Conservation (phyloP, 176 grass and related monocot genomes). For the Lolium perenne region DNA sequence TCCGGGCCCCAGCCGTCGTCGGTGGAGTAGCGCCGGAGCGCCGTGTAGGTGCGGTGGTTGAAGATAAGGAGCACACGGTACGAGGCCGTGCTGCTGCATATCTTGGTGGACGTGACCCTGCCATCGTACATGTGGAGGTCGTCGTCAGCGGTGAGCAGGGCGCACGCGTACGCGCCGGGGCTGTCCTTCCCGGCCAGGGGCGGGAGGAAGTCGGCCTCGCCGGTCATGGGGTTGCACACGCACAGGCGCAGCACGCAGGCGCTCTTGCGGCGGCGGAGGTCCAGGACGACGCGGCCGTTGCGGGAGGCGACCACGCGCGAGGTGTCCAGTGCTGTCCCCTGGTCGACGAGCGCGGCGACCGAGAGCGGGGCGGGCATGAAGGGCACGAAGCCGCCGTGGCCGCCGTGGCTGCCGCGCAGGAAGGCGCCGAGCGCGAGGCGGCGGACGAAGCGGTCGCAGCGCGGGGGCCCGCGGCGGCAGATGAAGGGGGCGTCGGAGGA, state of each 20-base stretch:
- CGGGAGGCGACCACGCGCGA: conserved; percentile 40
- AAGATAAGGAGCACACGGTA: conserved; percentile 38
- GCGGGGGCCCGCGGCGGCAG: conserved; percentile 11
- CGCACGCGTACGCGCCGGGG: conserved; percentile 34
- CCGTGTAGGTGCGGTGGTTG: conserved; percentile 32
- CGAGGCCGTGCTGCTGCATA: not conserved
- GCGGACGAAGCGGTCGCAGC: conserved; percentile 22
- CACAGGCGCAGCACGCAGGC: not conserved
- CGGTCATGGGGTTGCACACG: conserved; percentile 29
- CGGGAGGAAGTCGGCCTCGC: conserved; percentile 31
- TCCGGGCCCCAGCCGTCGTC: conserved; percentile 12
- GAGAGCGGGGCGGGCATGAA: not conserved
- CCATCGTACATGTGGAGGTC: conserved; percentile 4
- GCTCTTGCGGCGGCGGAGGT: conserved; percentile 29
- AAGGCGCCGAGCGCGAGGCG: conserved; percentile 28
- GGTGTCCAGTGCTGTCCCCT: not conserved
- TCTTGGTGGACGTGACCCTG: not conserved
- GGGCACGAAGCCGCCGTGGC: conserved; percentile 15
- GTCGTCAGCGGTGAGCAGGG: conserved; percentile 43
- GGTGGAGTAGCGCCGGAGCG: conserved; percentile 35
- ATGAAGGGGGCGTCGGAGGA: conserved; percentile 41
- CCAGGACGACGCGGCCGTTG: conserved; percentile 37
- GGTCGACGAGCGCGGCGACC: not conserved
- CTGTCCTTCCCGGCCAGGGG: conserved; percentile 15
- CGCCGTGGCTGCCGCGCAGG: not conserved